Evolutionary conservation across 1,284 basidiomycete genomes (phyloP).

Genomic region (Mycosarcoma mackinlayi): DNA sequence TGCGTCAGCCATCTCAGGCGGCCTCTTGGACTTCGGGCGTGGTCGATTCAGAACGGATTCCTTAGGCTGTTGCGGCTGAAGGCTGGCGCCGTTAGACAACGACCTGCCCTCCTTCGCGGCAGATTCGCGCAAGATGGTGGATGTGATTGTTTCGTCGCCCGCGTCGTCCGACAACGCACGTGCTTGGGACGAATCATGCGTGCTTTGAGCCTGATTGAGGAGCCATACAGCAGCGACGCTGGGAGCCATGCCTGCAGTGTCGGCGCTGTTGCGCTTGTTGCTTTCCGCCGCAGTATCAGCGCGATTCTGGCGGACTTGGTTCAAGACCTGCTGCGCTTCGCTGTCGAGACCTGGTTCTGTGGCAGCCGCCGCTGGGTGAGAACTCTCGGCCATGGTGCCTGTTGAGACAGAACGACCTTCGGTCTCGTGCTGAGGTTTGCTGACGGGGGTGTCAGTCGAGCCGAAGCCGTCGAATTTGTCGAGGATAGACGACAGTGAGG

Average conservation of each 20-base stretch:
- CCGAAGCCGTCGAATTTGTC: constrained; percentile 53
- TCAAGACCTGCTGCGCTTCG: constrained; percentile 50
- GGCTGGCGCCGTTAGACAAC: constrained; percentile 1
- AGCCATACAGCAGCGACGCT: constrained; percentile 62
- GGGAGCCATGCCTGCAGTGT: constrained; percentile 51
- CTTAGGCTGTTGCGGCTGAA: constrained; percentile 19
- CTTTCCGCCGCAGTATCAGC: constrained; percentile 27
- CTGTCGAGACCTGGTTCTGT: background rate
- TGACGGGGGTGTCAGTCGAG: constrained; percentile 41
- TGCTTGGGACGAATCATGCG: constrained; percentile 5
- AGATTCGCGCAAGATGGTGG: background rate
- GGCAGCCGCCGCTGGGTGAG: background rate
- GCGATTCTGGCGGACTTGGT: constrained; percentile 51
- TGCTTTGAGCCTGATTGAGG: constrained; percentile 35
- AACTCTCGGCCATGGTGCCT: background rate
- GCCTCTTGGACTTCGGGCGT: constrained; percentile 29
- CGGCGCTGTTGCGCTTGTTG: constrained; percentile 43
- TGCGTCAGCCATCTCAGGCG: constrained; percentile 52
- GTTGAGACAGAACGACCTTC: background rate
- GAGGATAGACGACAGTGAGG: constrained; percentile 45
- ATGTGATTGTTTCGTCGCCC: constrained; percentile 17
- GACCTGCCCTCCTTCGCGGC: background rate
- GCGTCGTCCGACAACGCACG: constrained; percentile 9
- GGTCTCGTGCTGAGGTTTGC: constrained; percentile 24
- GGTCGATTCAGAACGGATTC: constrained; percentile 53